Evolutionary conservation across 2,329 filamentous ascomycete species (phyloP).

Genomic region (Onygena corvina): DNA sequence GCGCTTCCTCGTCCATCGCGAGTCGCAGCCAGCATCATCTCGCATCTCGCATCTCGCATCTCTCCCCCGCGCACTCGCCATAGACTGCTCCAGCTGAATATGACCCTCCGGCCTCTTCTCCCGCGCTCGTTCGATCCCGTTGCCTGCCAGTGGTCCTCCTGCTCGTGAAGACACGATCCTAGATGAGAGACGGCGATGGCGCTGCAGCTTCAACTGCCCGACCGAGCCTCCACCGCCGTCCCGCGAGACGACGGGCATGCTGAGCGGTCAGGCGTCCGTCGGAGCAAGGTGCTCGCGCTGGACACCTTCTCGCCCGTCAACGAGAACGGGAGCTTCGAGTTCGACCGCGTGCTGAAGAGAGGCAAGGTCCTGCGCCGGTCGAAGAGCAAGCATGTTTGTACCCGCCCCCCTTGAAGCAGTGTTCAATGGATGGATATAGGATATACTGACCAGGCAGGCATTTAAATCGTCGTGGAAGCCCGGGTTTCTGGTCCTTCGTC

Average conservation of each 20-base stretch:
- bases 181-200: background rate
- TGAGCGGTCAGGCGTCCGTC: slow-evolving; percentile 18
- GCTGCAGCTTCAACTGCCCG: background rate
- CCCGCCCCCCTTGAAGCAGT: slow-evolving; percentile 6
- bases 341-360: slow-evolving; percentile 83
- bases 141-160: background rate
- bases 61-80: too few species aligned
- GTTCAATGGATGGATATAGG: background rate
- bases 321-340: slow-evolving; percentile 90
- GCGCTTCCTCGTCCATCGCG: too few species aligned
- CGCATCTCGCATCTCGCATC: too few species aligned
- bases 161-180: background rate
- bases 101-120: background rate
- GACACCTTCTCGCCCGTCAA: slow-evolving; percentile 75
- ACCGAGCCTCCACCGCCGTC: background rate
- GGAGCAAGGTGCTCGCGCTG: slow-evolving; percentile 41
- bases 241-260: background rate
- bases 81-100: background rate
- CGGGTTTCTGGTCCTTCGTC: slow-evolving; percentile 77
- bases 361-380: slow-evolving; percentile 79
- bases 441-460: slow-evolving; percentile 23
- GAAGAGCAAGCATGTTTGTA: slow-evolving; percentile 74
- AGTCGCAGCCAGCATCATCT: too few species aligned
- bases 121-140: background rate
- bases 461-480: slow-evolving; percentile 71